Conservation (phyloP, 2,329 filamentous ascomycete species). For the Colletotrichum karsti region DNA sequence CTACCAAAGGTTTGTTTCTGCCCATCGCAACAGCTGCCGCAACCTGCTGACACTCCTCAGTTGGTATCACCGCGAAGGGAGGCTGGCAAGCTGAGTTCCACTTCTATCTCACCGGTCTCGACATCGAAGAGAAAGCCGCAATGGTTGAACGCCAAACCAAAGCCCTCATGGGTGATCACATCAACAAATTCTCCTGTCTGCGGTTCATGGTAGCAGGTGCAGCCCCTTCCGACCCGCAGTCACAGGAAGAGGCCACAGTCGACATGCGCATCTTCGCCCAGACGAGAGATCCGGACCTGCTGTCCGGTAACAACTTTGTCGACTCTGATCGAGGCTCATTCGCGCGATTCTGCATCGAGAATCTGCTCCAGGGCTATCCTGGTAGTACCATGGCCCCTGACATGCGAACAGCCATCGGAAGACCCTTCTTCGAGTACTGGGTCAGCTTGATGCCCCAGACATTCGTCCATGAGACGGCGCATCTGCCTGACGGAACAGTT, state of each 20-base stretch:
- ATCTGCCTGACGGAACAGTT: slow-evolving; percentile 32
- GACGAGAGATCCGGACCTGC: slow-evolving; percentile 38
- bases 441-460: slow-evolving; percentile 35
- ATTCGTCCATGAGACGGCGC: slow-evolving; percentile 31
- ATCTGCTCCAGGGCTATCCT: slow-evolving; percentile 49
- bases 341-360: slow-evolving; percentile 44
- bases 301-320: slow-evolving; percentile 32
- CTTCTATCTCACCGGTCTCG: slow-evolving; percentile 57
- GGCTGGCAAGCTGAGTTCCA: slow-evolving; percentile 56
- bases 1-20: not conserved
- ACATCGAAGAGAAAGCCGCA: slow-evolving; percentile 56
- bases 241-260: slow-evolving; percentile 52
- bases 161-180: slow-evolving; percentile 46
- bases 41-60: slow-evolving; percentile 31
- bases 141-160: slow-evolving; percentile 56
- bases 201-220: slow-evolving; percentile 51
- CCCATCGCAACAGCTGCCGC: not conserved
- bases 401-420: slow-evolving; percentile 44
- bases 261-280: slow-evolving; percentile 54
- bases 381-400: slow-evolving; percentile 45
- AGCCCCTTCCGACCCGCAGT: slow-evolving; percentile 42
- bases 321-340: slow-evolving; percentile 38
- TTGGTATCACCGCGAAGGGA: slow-evolving; percentile 56
- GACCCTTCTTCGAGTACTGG: slow-evolving; percentile 44
- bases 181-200: slow-evolving; percentile 55